Conservation (phyloP, 805 yeast genomes). For the Schwanniomyces occidentalis region DNA sequence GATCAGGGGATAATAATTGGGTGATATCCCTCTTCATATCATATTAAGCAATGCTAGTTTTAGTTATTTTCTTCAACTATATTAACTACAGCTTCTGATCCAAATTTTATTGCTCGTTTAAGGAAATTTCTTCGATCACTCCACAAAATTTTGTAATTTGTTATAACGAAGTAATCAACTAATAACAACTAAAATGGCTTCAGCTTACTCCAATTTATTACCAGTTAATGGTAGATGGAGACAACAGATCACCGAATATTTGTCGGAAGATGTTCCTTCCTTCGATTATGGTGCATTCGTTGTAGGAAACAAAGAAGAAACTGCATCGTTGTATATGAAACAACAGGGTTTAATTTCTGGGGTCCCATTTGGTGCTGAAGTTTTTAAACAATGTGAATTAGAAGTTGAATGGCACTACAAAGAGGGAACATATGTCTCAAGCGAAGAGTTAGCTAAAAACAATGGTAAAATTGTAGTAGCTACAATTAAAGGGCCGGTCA, state of each 20-base stretch:
- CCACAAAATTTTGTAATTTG: too few species aligned
- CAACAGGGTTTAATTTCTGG: slow-evolving; percentile 80
- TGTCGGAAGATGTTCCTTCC: slow-evolving; percentile 87
- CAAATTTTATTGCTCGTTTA: too few species aligned
- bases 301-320: slow-evolving; percentile 73
- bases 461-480: slow-evolving; percentile 70
- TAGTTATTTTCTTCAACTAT: too few species aligned
- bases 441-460: slow-evolving; percentile 45
- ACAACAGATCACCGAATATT: slow-evolving; percentile 69
- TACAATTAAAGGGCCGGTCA: slow-evolving; percentile 74
- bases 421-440: slow-evolving; percentile 60
- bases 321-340: slow-evolving; percentile 81
- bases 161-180: too few species aligned
- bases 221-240: slow-evolving; percentile 85
- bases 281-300: slow-evolving; percentile 95
- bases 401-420: slow-evolving; percentile 67
- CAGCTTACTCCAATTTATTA: slow-evolving; percentile 51
- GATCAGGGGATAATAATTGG: slow-evolving; percentile 3
- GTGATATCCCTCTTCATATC: slow-evolving; percentile 2
- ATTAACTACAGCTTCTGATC: too few species aligned
- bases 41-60: not conserved
- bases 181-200: slow-evolving; percentile 22
- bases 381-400: slow-evolving; percentile 72
- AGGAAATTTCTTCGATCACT: too few species aligned
- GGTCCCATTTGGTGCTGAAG: slow-evolving; percentile 85